Conservation (phyloP, 176 grass and related monocot species). For the Stipa capillata region DNA sequence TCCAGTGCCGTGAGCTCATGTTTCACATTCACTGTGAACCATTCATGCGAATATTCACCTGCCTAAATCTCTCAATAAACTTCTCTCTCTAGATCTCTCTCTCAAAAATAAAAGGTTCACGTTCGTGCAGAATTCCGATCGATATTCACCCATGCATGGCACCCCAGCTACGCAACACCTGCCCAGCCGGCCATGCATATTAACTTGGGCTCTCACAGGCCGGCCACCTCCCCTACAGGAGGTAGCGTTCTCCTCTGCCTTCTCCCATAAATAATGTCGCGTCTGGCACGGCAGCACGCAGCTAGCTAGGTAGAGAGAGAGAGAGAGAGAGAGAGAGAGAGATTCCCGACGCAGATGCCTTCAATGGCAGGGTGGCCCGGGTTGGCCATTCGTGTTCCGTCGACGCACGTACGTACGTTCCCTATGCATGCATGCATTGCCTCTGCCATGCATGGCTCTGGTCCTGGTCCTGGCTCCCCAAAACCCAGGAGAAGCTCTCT, state of each 20-base stretch:
- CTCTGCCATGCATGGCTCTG: not conserved
- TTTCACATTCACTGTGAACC: too few species aligned
- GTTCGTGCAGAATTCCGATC: not conserved
- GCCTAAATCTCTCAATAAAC: too few species aligned
- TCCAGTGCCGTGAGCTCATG: too few species aligned
- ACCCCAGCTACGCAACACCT: not conserved
- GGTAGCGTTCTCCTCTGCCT: not conserved
- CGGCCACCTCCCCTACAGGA: not conserved
- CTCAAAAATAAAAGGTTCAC: too few species aligned
- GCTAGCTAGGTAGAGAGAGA: too few species aligned
- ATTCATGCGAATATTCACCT: not conserved
- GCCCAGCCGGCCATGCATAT: too few species aligned
- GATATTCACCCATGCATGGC: not conserved
- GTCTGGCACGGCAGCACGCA: slow-evolving; percentile 22
- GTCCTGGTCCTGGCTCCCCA: not conserved
- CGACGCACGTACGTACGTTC: not conserved
- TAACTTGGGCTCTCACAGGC: not conserved
- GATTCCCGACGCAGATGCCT: slow-evolving; percentile 20
- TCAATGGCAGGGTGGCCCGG: slow-evolving; percentile 9
- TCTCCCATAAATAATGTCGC: not conserved
- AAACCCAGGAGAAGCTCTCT: slow-evolving; percentile 16
- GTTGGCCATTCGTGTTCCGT: not conserved
- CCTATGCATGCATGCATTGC: slow-evolving; percentile 5
- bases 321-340: not conserved
- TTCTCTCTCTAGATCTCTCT: too few species aligned